Conservation (phyloP, 371 early-diverging fungal genomes). For the Rhizopus delemar region DNA sequence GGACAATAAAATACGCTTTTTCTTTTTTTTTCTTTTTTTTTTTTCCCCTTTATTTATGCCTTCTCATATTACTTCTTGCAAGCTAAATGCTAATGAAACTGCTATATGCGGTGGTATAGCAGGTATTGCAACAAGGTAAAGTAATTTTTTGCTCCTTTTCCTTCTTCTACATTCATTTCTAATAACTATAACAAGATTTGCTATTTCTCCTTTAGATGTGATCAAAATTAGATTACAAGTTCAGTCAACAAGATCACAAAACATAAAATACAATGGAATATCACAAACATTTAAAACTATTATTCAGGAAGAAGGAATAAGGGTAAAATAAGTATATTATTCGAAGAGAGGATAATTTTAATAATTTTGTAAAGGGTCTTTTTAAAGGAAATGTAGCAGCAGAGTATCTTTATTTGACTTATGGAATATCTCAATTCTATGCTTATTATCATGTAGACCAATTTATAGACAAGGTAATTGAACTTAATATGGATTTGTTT, state of each 20-base stretch:
- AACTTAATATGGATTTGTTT: neutral
- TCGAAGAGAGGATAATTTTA: neutral
- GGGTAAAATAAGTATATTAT: constrained; percentile 36
- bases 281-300: constrained; percentile 52
- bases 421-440: constrained; percentile 88
- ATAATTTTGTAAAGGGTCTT: constrained; percentile 58
- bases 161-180: too few relatives aligned
- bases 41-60: too few relatives aligned
- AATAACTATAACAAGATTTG: constrained; percentile 29
- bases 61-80: too few relatives aligned
- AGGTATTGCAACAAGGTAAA: too few relatives aligned
- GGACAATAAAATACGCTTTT: too few relatives aligned
- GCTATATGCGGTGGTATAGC: too few relatives aligned
- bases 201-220: constrained; percentile 87
- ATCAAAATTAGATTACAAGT: constrained; percentile 86
- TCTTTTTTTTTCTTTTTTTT: too few relatives aligned
- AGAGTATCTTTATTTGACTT: constrained; percentile 85
- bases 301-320: constrained; percentile 65
- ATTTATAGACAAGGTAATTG: constrained; percentile 30
- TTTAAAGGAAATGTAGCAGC: constrained; percentile 96
- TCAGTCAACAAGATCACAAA: constrained; percentile 18
- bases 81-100: too few relatives aligned
- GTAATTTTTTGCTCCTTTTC: too few relatives aligned
- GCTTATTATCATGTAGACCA: constrained; percentile 61
- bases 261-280: constrained; percentile 55